Evolutionary conservation across 768 basidiomycete genomes (phyloP).

Genomic region (Russula lepida): DNA sequence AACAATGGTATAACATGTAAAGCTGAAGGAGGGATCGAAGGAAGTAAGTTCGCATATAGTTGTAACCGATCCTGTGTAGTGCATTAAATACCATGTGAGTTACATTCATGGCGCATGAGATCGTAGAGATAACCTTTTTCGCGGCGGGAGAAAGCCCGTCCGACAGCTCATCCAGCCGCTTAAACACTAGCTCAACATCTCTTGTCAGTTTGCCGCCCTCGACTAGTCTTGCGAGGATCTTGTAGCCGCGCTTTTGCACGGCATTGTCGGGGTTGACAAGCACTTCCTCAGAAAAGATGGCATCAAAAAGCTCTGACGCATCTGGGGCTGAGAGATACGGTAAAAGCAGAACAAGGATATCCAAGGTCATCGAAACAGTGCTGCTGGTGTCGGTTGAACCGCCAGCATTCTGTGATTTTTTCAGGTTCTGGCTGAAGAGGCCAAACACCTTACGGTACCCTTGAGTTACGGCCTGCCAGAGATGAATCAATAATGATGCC

Average conservation of each 20-base stretch:
- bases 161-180: conserved; percentile 54
- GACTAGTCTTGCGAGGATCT: conserved; percentile 69
- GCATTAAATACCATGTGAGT: background rate
- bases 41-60: conserved; percentile 62
- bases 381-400: conserved; percentile 34
- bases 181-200: conserved; percentile 52
- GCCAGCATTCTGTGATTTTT: conserved; percentile 30
- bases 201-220: conserved; percentile 44
- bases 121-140: conserved; percentile 54
- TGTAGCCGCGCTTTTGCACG: conserved; percentile 93
- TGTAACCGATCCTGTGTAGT: conserved; percentile 65
- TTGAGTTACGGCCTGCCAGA: conserved; percentile 56
- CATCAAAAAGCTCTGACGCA: conserved; percentile 52
- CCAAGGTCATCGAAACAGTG: conserved; percentile 60
- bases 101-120: background rate
- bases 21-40: conserved; percentile 54
- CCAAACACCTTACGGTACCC: conserved; percentile 73
- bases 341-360: conserved; percentile 78
- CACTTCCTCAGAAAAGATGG: conserved; percentile 60
- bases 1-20: conserved; percentile 82
- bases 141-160: conserved; percentile 71
- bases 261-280: conserved; percentile 74
- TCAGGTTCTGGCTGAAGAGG: conserved; percentile 60
- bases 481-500: background rate
- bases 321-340: conserved; percentile 62